Base-by-base conservation (phyloP, 768 basidiomycete species). In the Gyrodon lividus region DNA sequence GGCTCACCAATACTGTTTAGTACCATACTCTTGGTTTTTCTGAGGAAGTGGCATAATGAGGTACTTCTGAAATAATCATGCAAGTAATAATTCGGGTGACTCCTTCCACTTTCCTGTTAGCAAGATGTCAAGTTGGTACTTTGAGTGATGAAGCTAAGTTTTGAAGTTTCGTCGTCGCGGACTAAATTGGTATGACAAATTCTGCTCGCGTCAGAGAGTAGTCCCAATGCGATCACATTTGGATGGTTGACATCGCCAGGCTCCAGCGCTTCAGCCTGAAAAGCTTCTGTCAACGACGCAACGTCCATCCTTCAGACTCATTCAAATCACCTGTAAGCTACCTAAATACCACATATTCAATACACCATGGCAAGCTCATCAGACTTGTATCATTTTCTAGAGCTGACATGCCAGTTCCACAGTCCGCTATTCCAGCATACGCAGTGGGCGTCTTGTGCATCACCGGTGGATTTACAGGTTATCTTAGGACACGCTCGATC, bases 351-450 rank as follows among this genome's bases (percentile, higher is more conserved):
- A n/a, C 38, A 43, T 37, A n/a, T n/a, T 17, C 7, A 33, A 9
- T 49, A 50, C 54, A 60, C 33, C 57, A 67, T 67, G 66, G 66
- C 62, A 62, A 64, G 66, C 60, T 59, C 22, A 59, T 59, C 52
- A 26, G 43, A 33, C 40, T 17, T n/a, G 23, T 14, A 5, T 1
- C 24, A n/a, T 22, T 2, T 17, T 37, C 45, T 37, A 62, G 59
- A 35, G 26, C 58, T 67, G 50, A 64, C 59, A 56, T 65, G 58
- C 55, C 60, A 30, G 55, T 58, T 46, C 59, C 50, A 34, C 60
- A 89, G 89, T 90, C 88, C 70, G 89, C 89, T 38, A 81, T 87
- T 71, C 89, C 90, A 61, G 86, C 89, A 43, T 86, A 83, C 69
- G 70, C 81, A 38, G 89, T 91, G 78, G 87, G 89, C 51, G 77